Base-by-base conservation (phyloP, 2,329 filamentous ascomycete species). In the Sphaerulina musiva region DNA sequence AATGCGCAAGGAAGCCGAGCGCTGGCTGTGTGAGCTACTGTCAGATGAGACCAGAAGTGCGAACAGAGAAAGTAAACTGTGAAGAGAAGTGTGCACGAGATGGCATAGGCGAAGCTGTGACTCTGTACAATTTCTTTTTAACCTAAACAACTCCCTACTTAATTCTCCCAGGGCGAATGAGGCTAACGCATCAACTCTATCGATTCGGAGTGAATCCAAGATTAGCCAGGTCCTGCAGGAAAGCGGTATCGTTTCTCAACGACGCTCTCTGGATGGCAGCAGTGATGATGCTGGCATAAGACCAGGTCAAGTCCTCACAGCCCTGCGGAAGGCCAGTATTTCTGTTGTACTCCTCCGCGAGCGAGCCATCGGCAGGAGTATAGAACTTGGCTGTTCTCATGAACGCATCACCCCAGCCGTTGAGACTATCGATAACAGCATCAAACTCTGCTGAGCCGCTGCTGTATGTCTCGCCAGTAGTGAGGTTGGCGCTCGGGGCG, bases 1-100 rank as follows among this genome's bases (percentile, higher is more conserved):
- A 5, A 92, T 93, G 88, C 76, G 83, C 29, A 71, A 72, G 57
- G 84, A 86, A 65, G 79, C 86, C 3, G 76, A 85, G 9, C 70
- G 71, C 36, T 92, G 88, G 69, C 69, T 92, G 34, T 74, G 72
- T 46, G 70, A 72, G 4, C 46, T 72, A 7, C 51, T 78, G n/a
- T 60, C 62, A 40, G 62, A 59, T 11, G 64, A 67, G 44, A 54
- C 55, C 20, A 49, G 59, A 54, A 36, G 46, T 26, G 31, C 39
- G 23, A 20, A 39, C 29, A 40, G 55, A 36, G 41, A 51, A 9
- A 59, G 54, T 36, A 61, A 59, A 48, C 55, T 61, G 8, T 61
- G 50, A 59, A 17, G 2, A 45, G 2, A n/a, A 26, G 8, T 36
- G 4, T 36, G 11, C 20, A 20, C 20, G 20, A 20, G 20, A 20